A percentile compares a stretch with the other conserved stretches of the same genome.
Evolutionary conservation across 73 alveolate species (phyloP).

Genomic region (Paramecium pentaurelia): DNA sequence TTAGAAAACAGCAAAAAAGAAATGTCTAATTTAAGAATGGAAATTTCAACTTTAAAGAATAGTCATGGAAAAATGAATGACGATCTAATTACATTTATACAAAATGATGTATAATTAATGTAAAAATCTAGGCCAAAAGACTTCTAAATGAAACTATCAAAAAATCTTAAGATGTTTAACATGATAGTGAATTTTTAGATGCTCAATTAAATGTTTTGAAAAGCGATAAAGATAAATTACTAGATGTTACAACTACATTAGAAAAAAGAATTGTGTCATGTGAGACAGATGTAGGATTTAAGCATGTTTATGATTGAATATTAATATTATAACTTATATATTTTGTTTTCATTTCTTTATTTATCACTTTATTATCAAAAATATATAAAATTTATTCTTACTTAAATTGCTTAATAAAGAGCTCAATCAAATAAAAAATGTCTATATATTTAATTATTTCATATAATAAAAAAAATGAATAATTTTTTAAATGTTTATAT

Average conservation of each 20-base stretch:
- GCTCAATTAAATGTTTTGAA: conserved; percentile 2
- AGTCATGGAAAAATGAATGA: not conserved
- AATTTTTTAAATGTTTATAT: not conserved
- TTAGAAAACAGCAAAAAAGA: conserved; percentile 23
- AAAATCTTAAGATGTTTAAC: not conserved
- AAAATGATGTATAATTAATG: not conserved
- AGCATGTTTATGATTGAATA: conserved; percentile 30
- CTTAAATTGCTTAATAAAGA: no score
- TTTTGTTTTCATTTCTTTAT: not conserved
- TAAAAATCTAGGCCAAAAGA: not conserved
- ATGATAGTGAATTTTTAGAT: conserved; percentile 32
- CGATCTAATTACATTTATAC: not conserved
- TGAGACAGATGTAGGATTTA: conserved; percentile 46
- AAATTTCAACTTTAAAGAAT: not conserved
- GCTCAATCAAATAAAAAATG: not conserved
- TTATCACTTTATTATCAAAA: not conserved
- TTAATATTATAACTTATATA: not conserved
- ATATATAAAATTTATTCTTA: no score
- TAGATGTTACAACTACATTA: conserved; percentile 19
- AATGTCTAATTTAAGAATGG: conserved; percentile 39
- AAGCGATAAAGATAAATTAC: conserved; percentile 2
- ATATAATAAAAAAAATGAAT: no score
- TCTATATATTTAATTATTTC: not conserved
- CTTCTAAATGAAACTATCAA: not conserved
- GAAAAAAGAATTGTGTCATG: conserved; percentile 29